Base-by-base conservation (phyloP, 495 filamentous ascomycete genomes). In the Emericellopsis terricola region DNA sequence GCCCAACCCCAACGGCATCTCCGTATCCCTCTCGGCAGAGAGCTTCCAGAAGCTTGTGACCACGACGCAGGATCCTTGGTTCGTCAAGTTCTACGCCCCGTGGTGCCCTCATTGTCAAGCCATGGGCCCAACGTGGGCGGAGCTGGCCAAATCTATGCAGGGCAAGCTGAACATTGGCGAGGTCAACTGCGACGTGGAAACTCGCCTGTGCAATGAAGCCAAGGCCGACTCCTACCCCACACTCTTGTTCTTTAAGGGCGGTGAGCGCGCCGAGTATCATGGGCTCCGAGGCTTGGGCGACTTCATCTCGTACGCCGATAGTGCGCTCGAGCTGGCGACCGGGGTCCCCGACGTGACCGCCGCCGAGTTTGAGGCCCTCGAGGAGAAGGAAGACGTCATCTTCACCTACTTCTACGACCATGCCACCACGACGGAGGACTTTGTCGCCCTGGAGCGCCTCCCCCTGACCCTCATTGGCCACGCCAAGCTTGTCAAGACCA, bases 321-420 rank as follows among this genome's bases (percentile, higher is more conserved):
- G 86, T 50, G 85, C 86, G 17, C 62, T 87, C 33, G 80, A 81
- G 16, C 62, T 83, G 28, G 67, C 74, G n/a, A 63, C 67, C 21
- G 80, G 78, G 16, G 70, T 97, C 16, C 66, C 69, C 33, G 76
- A 96, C 45, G 75, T 96, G 4, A 75, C 85, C 52, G 69, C 70
- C 13, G 64, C 65, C 14, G 61, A 69, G 8, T 84, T 94, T 48
- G 75, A 83, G 52, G 75, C 75, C 40, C 56, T 97, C 45, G 91
- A 96, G 55, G 70, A 91, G 64, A 86, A 75, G 34, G 79, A 94
- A 44, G 86, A 94, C 37, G 89, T 97, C 39, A 75, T 94, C 29
- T 97, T 97, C 50, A 53, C 94, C 43, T 97, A 94, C 56, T 86
- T 96, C 52, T 96, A 92, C 53, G 91, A 97, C 48, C 73, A 89